Conservation (phyloP, 108 stramenopile species). For the Chaetoceros muelleri region DNA sequence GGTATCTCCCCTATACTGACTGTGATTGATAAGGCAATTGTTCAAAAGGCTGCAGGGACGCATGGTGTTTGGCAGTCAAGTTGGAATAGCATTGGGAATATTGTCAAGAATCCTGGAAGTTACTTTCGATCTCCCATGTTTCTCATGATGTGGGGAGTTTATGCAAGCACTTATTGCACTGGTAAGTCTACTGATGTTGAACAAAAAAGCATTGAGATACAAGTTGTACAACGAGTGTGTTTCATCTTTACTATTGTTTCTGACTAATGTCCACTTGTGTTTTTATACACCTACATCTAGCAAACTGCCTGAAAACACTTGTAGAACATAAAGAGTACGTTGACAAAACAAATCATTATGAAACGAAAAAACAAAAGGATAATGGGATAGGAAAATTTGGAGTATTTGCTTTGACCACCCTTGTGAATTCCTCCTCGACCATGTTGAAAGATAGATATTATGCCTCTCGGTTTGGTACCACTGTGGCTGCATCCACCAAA, state of each 20-base stretch:
- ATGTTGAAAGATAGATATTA: constrained; percentile 46
- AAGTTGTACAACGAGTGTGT: too few relatives aligned
- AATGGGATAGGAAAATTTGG: constrained; percentile 4
- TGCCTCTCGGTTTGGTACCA: constrained; percentile 32
- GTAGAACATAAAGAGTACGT: constrained; percentile 23
- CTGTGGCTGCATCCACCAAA: neutral
- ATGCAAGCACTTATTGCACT: constrained; percentile 25
- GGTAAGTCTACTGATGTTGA: too few relatives aligned
- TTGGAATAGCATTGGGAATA: constrained; percentile 7
- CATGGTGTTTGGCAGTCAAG: constrained; percentile 16
- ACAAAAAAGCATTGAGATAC: too few relatives aligned
- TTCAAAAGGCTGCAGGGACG: constrained; percentile 28
- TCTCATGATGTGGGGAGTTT: constrained; percentile 24
- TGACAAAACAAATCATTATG: neutral
- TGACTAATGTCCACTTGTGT: too few relatives aligned
- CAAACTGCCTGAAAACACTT: constrained; percentile 36
- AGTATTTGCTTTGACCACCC: constrained; percentile 33
- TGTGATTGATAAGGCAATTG: constrained; percentile 51
- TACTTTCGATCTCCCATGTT: constrained; percentile 35
- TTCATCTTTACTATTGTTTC: too few relatives aligned
- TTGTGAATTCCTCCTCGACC: constrained; percentile 29
- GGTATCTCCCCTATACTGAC: constrained; percentile 36
- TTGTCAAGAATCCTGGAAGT: constrained; percentile 17
- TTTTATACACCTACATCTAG: too few relatives aligned
- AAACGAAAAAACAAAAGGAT: neutral